Evolutionary conservation across 768 basidiomycete genomes (phyloP).

Genomic region (Boletus rubescentipes): DNA sequence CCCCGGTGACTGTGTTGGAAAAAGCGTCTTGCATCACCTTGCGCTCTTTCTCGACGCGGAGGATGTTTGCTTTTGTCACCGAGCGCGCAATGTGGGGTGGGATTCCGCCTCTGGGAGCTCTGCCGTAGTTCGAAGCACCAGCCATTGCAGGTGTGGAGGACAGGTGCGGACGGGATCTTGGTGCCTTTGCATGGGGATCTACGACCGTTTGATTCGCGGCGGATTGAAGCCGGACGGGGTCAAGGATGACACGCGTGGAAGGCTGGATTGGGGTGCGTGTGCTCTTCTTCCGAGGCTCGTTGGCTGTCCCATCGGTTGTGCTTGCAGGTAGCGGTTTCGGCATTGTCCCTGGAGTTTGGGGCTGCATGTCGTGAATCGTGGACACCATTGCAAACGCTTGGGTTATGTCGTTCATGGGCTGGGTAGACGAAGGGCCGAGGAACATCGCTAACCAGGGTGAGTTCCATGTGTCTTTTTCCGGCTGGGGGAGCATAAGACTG

Average conservation of each 20-base stretch:
- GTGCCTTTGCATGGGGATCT: background rate
- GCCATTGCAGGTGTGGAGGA: background rate
- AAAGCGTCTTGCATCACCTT: slow-evolving; percentile 18
- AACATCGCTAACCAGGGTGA: slow-evolving; percentile 9
- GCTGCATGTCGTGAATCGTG: background rate
- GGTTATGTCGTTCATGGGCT: background rate
- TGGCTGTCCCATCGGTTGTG: background rate
- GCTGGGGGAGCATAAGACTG: slow-evolving; percentile 10
- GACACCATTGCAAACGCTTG: background rate
- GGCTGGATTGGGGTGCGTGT: background rate
- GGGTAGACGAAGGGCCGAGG: background rate
- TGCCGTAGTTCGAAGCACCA: slow-evolving; percentile 4
- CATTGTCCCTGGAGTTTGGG: background rate
- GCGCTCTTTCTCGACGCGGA: slow-evolving; percentile 26
- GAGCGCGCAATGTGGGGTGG: slow-evolving; percentile 32
- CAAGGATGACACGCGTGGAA: slow-evolving; percentile 2
- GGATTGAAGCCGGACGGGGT: background rate
- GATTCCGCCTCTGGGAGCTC: slow-evolving; percentile 30
- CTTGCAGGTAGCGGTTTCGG: background rate
- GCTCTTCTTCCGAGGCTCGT: background rate
- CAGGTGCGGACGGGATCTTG: slow-evolving; percentile 2
- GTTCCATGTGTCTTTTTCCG: background rate
- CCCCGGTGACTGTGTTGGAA: background rate
- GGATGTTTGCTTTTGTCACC: slow-evolving; percentile 28
- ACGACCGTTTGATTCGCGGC: background rate